A percentile compares a stretch with the other conserved stretches of the same genome.
These are phyloP conservation scores for Tricholoma bakamatsutake DNA, from an alignment of 768 basidiomycete species.

Conservation along the genomic window DNA sequence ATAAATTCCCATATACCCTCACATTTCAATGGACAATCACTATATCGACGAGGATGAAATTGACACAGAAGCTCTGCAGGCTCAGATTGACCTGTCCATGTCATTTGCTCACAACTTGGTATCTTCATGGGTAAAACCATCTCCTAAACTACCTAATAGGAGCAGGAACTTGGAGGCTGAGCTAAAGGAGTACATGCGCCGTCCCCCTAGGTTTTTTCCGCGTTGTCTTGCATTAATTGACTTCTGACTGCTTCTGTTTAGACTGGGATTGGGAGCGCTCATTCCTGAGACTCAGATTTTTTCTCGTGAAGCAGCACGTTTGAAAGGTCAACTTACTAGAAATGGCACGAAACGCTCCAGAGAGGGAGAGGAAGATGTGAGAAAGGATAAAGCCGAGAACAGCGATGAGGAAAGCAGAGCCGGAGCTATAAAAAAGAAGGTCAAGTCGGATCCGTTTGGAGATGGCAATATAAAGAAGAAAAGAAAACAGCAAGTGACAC, in stretches of 20 bases:
- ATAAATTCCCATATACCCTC: not conserved
- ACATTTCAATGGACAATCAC: constrained; percentile 17
- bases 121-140: constrained; percentile 70
- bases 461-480: constrained; percentile 41
- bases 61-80: constrained; percentile 65
- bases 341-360: constrained; percentile 41
- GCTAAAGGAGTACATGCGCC: constrained; percentile 60
- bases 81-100: constrained; percentile 79
- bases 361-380: constrained; percentile 31
- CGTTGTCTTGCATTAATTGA: constrained; percentile 3
- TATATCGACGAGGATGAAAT: constrained; percentile 46
- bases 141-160: constrained; percentile 31
- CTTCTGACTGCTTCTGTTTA: constrained; percentile 22
- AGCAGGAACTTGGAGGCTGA: constrained; percentile 43
- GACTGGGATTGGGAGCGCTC: constrained; percentile 71
- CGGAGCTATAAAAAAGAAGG: constrained; percentile 53
- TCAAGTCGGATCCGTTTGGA: constrained; percentile 53
- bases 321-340: constrained; percentile 54
- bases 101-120: constrained; percentile 69
- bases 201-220: constrained; percentile 57
- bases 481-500: constrained; percentile 22
- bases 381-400: constrained; percentile 23
- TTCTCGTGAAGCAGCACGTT: constrained; percentile 51
- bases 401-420: constrained; percentile 55
- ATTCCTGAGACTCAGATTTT: constrained; percentile 41